phyloP scores from a whole-genome alignment of 2,329 filamentous ascomycete species.

The Dactylellina cionopaga region DNA sequence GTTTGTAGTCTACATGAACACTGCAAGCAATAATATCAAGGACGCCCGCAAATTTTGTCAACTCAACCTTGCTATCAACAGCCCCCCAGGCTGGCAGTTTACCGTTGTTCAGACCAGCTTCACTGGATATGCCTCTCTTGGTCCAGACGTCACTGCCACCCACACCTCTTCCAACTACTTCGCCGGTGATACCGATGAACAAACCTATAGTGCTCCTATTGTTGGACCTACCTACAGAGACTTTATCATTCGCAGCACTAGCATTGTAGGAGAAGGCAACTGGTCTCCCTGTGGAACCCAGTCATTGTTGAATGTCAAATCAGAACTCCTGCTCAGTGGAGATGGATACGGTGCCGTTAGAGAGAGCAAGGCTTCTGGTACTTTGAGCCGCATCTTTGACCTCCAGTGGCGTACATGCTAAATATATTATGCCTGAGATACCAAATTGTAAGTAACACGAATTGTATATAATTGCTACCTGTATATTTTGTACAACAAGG shows the following conservation, averaged over 20 bases:
- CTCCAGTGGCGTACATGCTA: constrained; percentile 44
- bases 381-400: constrained; percentile 9
- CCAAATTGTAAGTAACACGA: neutral
- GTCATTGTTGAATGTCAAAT: constrained; percentile 38
- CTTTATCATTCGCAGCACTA: constrained; percentile 2
- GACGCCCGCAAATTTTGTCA: constrained; percentile 43
- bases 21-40: constrained; percentile 2
- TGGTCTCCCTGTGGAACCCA: constrained; percentile 42
- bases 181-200: constrained; percentile 25
- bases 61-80: constrained; percentile 32
- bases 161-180: constrained; percentile 39
- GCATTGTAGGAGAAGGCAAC: constrained; percentile 6
- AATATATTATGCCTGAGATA: neutral
- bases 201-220: constrained; percentile 12
- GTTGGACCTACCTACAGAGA: constrained; percentile 23
- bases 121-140: constrained; percentile 34
- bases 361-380: constrained; percentile 12
- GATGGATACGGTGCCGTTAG: constrained; percentile 15
- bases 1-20: constrained; percentile 29
- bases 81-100: constrained; percentile 39
- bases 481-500: too few relatives aligned
- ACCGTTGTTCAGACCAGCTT: constrained; percentile 34
- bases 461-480: too few relatives aligned
- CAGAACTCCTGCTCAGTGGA: constrained; percentile 15
- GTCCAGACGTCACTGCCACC: constrained; percentile 6